Conservation (phyloP, 2,329 filamentous ascomycete genomes). For the Exophiala sideris region DNA sequence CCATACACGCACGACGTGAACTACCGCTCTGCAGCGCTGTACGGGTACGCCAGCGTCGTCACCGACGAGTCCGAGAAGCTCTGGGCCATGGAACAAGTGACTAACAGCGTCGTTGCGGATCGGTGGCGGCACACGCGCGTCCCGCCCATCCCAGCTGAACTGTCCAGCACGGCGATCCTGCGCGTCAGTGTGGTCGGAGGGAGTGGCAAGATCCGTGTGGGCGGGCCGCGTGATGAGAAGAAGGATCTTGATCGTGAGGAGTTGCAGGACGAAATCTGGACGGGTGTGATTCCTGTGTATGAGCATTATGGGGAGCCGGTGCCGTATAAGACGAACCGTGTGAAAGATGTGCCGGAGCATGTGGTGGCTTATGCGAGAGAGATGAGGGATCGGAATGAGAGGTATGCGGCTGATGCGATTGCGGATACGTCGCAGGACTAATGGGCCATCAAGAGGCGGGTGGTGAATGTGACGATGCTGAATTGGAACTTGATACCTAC, state of each 20-base stretch:
- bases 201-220: conserved; percentile 69
- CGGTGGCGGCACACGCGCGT: conserved; percentile 67
- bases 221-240: conserved; percentile 58
- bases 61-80: conserved; percentile 66
- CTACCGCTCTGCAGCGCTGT: conserved; percentile 74
- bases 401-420: conserved; percentile 38
- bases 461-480: too few species aligned
- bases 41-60: conserved; percentile 68
- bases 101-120: conserved; percentile 67
- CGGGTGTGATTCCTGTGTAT: conserved; percentile 61
- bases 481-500: too few species aligned
- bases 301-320: conserved; percentile 62
- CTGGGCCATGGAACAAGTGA: conserved; percentile 75
- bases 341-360: conserved; percentile 59
- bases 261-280: conserved; percentile 53
- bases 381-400: conserved; percentile 43
- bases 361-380: conserved; percentile 52
- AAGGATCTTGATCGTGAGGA: conserved; percentile 51
- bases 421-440: conserved; percentile 19
- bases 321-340: conserved; percentile 56
- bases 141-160: conserved; percentile 69
- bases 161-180: conserved; percentile 70
- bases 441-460: neutral
- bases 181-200: conserved; percentile 65
- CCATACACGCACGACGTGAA: conserved; percentile 81